Conservation (phyloP, 768 basidiomycete species). For the Pulveroboletus sp. region DNA sequence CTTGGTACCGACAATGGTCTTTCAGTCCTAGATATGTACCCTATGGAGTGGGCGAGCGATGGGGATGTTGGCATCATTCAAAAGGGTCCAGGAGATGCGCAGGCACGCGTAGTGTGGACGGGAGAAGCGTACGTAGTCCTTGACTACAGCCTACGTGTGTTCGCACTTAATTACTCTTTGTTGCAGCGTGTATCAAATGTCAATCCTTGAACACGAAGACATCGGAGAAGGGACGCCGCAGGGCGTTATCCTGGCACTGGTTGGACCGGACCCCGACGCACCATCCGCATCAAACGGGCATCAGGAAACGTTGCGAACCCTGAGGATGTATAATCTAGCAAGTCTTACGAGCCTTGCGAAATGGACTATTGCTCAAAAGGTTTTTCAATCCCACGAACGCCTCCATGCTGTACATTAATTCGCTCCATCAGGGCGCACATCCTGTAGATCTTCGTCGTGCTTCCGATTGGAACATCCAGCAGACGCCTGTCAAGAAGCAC, state of each 20-base stretch:
- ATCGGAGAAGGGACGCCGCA: conserved; percentile 57
- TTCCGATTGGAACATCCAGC: conserved; percentile 48
- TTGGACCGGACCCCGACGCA: conserved; percentile 57
- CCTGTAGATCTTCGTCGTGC: conserved; percentile 59
- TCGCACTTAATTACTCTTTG: neutral
- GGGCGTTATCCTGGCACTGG: conserved; percentile 74
- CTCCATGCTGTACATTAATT: conserved; percentile 6
- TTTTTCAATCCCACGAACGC: conserved; percentile 22
- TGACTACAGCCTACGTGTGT: neutral
- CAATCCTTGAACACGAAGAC: conserved; percentile 60
- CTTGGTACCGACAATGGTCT: conserved; percentile 79
- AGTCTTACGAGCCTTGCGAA: conserved; percentile 72
- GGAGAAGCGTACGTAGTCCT: conserved; percentile 62
- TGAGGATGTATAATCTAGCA: conserved; percentile 82
- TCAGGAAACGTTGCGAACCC: conserved; percentile 47
- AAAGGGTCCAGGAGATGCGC: conserved; percentile 70
- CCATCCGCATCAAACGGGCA: conserved; percentile 41
- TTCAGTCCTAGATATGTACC: conserved; percentile 80
- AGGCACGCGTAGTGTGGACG: conserved; percentile 62
- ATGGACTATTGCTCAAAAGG: conserved; percentile 69
- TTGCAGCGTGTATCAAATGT: conserved; percentile 71
- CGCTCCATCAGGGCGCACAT: conserved; percentile 43
- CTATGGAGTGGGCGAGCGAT: conserved; percentile 55
- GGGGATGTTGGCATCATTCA: conserved; percentile 39
- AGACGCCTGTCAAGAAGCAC: conserved; percentile 43